A percentile compares a stretch with the other conserved stretches of the same genome.
phyloP scores from a whole-genome alignment of 176 grass and related monocot genomes.

The Microstegium vimineum region DNA sequence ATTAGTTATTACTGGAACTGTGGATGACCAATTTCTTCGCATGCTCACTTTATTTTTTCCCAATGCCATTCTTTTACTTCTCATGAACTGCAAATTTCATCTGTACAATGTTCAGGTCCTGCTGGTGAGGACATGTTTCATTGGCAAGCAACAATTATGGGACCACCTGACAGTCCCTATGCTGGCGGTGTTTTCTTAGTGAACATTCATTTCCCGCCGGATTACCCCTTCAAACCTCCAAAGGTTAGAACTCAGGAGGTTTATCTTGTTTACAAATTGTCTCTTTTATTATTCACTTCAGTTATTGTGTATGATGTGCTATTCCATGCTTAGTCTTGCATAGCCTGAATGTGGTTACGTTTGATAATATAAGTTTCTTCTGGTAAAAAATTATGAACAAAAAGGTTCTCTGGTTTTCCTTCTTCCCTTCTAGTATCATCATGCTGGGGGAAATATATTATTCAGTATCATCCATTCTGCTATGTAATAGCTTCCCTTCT shows the following conservation, averaged over 20 bases:
- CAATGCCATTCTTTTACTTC: neutral
- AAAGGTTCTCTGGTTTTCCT: neutral
- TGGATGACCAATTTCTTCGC: neutral
- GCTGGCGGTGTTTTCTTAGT: slow-evolving; percentile 56
- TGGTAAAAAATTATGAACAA: neutral
- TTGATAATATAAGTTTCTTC: neutral
- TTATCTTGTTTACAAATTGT: neutral
- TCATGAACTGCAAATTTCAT: slow-evolving; percentile 23
- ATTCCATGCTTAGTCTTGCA: neutral
- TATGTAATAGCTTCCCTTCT: neutral
- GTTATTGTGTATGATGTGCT: neutral
- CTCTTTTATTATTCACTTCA: neutral
- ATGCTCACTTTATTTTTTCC: neutral
- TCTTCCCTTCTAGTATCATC: neutral
- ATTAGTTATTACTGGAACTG: neutral
- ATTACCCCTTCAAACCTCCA: slow-evolving; percentile 57
- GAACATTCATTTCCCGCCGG: slow-evolving; percentile 57
- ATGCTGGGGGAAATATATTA: neutral
- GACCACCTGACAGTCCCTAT: slow-evolving; percentile 58
- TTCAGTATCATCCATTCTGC: neutral
- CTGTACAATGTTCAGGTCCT: slow-evolving; percentile 39
- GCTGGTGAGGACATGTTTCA: slow-evolving; percentile 66
- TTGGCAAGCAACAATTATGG: slow-evolving; percentile 64
- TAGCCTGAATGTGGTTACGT: neutral
- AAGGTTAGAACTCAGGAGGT: slow-evolving; percentile 30